phyloP scores from a whole-genome alignment of 352 stramenopile species.

The Pythium volutum region DNA sequence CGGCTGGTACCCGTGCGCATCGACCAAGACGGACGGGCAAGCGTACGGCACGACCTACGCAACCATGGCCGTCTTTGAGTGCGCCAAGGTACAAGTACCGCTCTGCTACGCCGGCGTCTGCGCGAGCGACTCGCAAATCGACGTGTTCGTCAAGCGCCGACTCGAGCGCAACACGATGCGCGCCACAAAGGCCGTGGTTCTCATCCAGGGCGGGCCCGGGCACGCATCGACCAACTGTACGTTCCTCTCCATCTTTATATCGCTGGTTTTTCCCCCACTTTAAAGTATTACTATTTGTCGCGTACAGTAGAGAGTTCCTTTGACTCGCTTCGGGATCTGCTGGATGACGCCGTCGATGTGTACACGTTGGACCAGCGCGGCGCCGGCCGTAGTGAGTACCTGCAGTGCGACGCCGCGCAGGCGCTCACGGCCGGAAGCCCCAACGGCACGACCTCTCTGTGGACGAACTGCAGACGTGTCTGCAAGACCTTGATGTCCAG shows the following conservation, averaged over 20 bases:
- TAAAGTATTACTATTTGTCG: neutral
- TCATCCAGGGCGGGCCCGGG: slow-evolving; percentile 16
- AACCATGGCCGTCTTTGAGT: slow-evolving; percentile 36
- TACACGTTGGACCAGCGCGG: slow-evolving; percentile 53
- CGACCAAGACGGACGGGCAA: slow-evolving; percentile 21
- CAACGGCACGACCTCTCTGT: neutral
- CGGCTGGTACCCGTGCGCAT: slow-evolving; percentile 57
- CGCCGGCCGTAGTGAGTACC: slow-evolving; percentile 34
- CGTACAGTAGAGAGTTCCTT: too few species aligned
- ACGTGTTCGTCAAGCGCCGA: slow-evolving; percentile 42
- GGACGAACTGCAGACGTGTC: slow-evolving; percentile 29
- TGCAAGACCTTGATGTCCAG: slow-evolving; percentile 32
- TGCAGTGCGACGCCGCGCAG: slow-evolving; percentile 36
- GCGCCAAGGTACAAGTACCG: slow-evolving; percentile 58
- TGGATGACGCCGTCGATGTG: slow-evolving; percentile 21
- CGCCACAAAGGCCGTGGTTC: slow-evolving; percentile 10
- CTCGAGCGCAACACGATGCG: neutral
- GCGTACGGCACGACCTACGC: neutral
- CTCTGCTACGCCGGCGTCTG: slow-evolving; percentile 70
- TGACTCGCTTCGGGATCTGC: too few species aligned
- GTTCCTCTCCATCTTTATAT: neutral
- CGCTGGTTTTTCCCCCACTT: too few species aligned
- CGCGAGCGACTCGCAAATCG: slow-evolving; percentile 46
- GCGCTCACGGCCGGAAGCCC: slow-evolving; percentile 18
- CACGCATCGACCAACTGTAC: slow-evolving; percentile 5